Evolutionary conservation across 208 protist species (phyloP).

Genomic region (Wallacemonas sp.): DNA sequence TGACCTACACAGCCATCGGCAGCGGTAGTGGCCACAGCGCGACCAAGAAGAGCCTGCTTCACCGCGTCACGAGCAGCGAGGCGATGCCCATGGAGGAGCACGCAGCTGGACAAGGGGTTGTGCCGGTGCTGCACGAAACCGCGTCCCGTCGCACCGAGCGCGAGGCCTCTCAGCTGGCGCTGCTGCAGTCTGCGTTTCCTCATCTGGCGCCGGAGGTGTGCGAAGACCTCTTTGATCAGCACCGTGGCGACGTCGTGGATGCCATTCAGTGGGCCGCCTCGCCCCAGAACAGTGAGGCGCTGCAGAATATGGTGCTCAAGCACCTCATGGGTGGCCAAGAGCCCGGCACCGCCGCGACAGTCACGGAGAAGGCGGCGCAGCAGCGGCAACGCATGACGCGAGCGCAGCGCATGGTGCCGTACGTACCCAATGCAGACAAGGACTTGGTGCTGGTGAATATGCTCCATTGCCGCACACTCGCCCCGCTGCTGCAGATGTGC

Average conservation of each 20-base stretch:
- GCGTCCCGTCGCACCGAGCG: not conserved
- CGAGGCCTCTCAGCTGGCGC: slow-evolving; percentile 31
- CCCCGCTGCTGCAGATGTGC: slow-evolving; percentile 52
- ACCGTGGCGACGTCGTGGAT: slow-evolving; percentile 17
- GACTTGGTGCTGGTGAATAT: slow-evolving; percentile 56
- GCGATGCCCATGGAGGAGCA: slow-evolving; percentile 2
- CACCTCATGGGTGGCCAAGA: slow-evolving; percentile 1
- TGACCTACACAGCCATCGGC: slow-evolving; percentile 28
- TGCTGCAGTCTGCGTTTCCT: slow-evolving; percentile 35
- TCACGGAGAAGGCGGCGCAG: slow-evolving; percentile 16
- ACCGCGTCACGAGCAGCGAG: slow-evolving; percentile 22
- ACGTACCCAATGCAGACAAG: slow-evolving; percentile 6
- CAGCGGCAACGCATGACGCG: not conserved
- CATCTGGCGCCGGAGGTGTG: slow-evolving; percentile 31
- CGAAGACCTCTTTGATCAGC: slow-evolving; percentile 19
- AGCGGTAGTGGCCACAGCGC: slow-evolving; percentile 13
- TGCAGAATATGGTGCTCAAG: slow-evolving; percentile 12
- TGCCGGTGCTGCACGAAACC: too few relatives aligned
- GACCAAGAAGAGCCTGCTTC: slow-evolving; percentile 23
- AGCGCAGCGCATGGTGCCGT: slow-evolving; percentile 3
- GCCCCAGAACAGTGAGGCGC: slow-evolving; percentile 15
- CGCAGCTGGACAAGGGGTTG: too few relatives aligned
- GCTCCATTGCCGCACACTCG: slow-evolving; percentile 30
- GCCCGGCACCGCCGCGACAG: not conserved
- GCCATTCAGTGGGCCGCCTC: slow-evolving; percentile 27